Evolutionary conservation across 208 protist genomes (phyloP).

Genomic region (Lotmaria passim): DNA sequence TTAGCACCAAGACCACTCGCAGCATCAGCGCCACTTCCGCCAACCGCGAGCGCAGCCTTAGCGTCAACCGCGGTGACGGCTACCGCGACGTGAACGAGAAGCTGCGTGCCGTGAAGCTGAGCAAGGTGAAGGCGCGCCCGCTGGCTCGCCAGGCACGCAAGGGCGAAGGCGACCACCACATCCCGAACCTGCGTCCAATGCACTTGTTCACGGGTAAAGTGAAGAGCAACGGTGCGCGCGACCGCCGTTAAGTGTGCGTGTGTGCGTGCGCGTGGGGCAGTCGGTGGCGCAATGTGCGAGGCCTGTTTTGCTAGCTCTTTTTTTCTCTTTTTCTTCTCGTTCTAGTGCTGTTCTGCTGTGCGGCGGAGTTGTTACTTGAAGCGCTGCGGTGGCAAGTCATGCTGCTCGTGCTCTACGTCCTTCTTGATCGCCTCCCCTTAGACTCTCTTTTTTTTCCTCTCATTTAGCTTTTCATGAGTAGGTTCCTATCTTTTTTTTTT

Average conservation of each 20-base stretch:
- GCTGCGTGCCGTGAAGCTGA: conserved; percentile 89
- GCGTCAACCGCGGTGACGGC: conserved; percentile 84
- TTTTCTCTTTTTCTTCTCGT: conserved; percentile 14
- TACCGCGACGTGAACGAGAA: conserved; percentile 91
- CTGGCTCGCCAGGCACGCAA: conserved; percentile 78
- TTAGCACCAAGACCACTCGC: conserved; percentile 85
- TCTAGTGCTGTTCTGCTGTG: background rate
- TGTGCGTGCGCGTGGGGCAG: background rate
- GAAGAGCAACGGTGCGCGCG: conserved; percentile 87
- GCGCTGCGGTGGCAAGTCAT: too few relatives aligned
- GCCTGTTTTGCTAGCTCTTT: too few relatives aligned
- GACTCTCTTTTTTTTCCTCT: conserved; percentile 6
- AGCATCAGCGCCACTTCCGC: conserved; percentile 76
- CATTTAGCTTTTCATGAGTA: too few relatives aligned
- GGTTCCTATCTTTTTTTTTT: too few relatives aligned
- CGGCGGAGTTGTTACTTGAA: too few relatives aligned
- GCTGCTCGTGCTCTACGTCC: too few relatives aligned
- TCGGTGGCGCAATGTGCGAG: too few relatives aligned
- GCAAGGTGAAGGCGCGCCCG: conserved; percentile 77
- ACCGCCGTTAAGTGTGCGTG: conserved; percentile 64
- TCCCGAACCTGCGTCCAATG: conserved; percentile 96
- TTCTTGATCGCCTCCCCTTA: too few relatives aligned
- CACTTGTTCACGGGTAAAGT: conserved; percentile 99
- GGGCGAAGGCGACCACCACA: conserved; percentile 95
- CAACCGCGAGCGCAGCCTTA: conserved; percentile 75